A percentile compares a stretch with the other conserved stretches of the same genome.
Conservation (phyloP, 2,329 filamentous ascomycete genomes). For the Ascocoryne sarcoides region DNA sequence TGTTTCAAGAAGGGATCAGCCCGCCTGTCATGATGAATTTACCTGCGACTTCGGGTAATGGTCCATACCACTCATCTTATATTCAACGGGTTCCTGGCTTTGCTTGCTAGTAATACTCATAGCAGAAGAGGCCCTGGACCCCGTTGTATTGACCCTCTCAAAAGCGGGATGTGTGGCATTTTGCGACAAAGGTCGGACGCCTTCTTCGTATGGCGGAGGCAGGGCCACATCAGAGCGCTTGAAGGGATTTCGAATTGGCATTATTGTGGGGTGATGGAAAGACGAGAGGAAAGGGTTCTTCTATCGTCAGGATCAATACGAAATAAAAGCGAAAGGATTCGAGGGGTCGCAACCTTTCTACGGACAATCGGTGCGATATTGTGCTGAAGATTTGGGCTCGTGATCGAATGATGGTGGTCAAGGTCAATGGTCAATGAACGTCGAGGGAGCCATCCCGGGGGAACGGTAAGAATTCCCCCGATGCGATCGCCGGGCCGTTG, state of each 20-base stretch:
- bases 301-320: background rate
- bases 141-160: constrained; percentile 53
- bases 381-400: too few relatives aligned
- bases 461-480: too few relatives aligned
- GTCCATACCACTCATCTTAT: constrained; percentile 68
- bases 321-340: too few relatives aligned
- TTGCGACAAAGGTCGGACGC: constrained; percentile 35
- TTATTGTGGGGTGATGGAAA: constrained; percentile 29
- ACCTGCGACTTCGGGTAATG: too few relatives aligned
- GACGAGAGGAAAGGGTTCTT: background rate
- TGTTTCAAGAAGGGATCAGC: constrained; percentile 8
- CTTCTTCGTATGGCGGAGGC: constrained; percentile 38
- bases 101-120: constrained; percentile 53
- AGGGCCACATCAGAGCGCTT: constrained; percentile 40
- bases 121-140: constrained; percentile 52
- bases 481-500: too few relatives aligned
- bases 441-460: too few relatives aligned
- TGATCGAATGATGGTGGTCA: too few relatives aligned
- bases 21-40: too few relatives aligned
- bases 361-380: too few relatives aligned
- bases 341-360: too few relatives aligned
- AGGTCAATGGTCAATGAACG: too few relatives aligned
- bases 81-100: constrained; percentile 59
- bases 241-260: constrained; percentile 68
- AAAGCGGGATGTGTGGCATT: constrained; percentile 43